Conservation (phyloP, 1,139 yeast genomes). For the Debaryomyces udenii region DNA sequence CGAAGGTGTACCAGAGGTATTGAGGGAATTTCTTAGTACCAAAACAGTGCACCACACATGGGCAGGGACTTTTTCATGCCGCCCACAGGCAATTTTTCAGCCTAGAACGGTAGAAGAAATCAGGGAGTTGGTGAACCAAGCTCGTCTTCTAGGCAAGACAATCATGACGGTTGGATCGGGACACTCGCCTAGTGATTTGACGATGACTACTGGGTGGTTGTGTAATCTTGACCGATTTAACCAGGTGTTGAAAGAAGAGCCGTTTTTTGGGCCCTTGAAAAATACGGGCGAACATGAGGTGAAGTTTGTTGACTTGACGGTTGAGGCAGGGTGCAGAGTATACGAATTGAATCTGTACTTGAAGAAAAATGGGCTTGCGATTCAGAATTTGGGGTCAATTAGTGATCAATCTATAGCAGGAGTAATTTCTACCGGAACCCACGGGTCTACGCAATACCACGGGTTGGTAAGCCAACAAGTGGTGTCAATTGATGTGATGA, state of each 20-base stretch:
- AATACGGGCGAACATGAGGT: conserved; percentile 40
- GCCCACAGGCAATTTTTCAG: conserved; percentile 77
- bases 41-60: conserved; percentile 67
- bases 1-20: conserved; percentile 30
- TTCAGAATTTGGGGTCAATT: conserved; percentile 92
- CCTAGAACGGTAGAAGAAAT: conserved; percentile 71
- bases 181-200: conserved; percentile 90
- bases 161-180: conserved; percentile 91
- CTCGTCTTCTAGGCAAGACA: conserved; percentile 61
- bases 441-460: conserved; percentile 92
- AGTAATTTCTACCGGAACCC: conserved; percentile 93
- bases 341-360: conserved; percentile 73
- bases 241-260: conserved; percentile 48
- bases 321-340: conserved; percentile 90
- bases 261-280: conserved; percentile 40
- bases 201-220: conserved; percentile 88
- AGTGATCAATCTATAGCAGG: conserved; percentile 95
- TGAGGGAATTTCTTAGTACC: conserved; percentile 39
- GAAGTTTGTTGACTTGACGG: conserved; percentile 83
- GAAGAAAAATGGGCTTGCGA: conserved; percentile 66
- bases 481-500: conserved; percentile 72
- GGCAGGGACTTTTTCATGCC: conserved; percentile 87
- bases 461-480: conserved; percentile 89
- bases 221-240: conserved; percentile 81
- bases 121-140: conserved; percentile 62